Base-by-base conservation (phyloP, 805 yeast species). In the Ogataea naganishii region DNA sequence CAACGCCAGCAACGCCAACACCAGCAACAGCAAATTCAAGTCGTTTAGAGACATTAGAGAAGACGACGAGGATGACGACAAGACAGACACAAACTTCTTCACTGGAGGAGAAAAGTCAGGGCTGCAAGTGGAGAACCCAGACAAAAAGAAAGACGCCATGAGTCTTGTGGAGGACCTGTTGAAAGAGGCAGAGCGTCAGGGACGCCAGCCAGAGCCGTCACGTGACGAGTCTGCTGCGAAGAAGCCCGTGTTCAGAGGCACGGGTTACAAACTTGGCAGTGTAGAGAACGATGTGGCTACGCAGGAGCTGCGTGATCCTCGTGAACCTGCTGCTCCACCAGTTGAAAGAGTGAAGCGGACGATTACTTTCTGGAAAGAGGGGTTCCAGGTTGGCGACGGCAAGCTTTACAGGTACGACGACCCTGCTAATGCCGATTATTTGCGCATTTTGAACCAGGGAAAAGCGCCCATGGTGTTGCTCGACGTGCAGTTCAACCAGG, bases 371-470 rank as follows among this genome's bases (percentile, higher is more conserved):
- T 92, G 98, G 98, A 80, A 76, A 43, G 89, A 92, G 47, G 98
- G 98, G 2, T 92, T 92, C 58, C 84, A 85, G 38, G 86, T 92
- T 16, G 97, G 92, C 19, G 95, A 88, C 28, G 97, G 97, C 3
- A 72, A 73, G 15, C 66, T 92, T 33, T 79, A 71, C 52, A 66
- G 92, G 35, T 92, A 86, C 52, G 96, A 89, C 47, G 97, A 92
- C 52, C 95, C 95, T 5, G 75, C 70, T n/a, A 92, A 89, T 51
- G 77, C 77, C 27, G 70, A 67, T 25, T 80, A 83, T 40, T 63
- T 92, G 44, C 69, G 75, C 39, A 92, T 88, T 41, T 68, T 92
- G 56, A 81, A 83, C 48, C 69, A 76, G 33, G 98, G 98, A 7
- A 68, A 94, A 35, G 98, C 96, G 1, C 98, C 98, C 13, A 58